These are phyloP conservation scores for Quercus tomentella DNA, from an alignment of 331 rosid species.

Conservation along the genomic window DNA sequence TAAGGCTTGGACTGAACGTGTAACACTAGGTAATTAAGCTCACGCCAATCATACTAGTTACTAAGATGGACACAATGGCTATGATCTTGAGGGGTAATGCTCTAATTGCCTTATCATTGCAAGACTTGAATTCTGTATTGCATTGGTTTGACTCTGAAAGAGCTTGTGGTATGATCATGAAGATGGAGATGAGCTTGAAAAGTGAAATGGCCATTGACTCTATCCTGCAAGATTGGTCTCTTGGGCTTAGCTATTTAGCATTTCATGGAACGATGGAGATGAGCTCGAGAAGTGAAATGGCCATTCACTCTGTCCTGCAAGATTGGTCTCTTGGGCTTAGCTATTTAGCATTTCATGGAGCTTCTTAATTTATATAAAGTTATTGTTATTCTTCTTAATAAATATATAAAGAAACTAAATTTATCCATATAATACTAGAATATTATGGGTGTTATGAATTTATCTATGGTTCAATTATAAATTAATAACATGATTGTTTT, in stretches of 20 bases:
- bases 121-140: slow-evolving; percentile 13
- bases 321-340: neutral
- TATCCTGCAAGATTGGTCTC: neutral
- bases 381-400: too few species aligned
- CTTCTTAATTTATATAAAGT: neutral
- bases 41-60: slow-evolving; percentile 57
- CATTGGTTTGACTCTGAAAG: slow-evolving; percentile 39
- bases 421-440: too few species aligned
- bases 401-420: too few species aligned
- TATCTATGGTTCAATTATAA: too few species aligned
- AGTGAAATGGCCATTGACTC: neutral
- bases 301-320: neutral
- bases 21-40: slow-evolving; percentile 32
- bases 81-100: slow-evolving; percentile 56
- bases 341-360: neutral
- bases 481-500: too few species aligned
- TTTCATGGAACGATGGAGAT: neutral
- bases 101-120: slow-evolving; percentile 36
- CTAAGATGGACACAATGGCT: slow-evolving; percentile 48
- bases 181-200: slow-evolving; percentile 18
- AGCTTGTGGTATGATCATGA: slow-evolving; percentile 22
- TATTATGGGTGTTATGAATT: too few species aligned
- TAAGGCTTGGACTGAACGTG: slow-evolving; percentile 45
- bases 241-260: neutral
- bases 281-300: slow-evolving; percentile 4